phyloP scores from a whole-genome alignment of 805 yeast species.

The Candida broadrunensis region DNA sequence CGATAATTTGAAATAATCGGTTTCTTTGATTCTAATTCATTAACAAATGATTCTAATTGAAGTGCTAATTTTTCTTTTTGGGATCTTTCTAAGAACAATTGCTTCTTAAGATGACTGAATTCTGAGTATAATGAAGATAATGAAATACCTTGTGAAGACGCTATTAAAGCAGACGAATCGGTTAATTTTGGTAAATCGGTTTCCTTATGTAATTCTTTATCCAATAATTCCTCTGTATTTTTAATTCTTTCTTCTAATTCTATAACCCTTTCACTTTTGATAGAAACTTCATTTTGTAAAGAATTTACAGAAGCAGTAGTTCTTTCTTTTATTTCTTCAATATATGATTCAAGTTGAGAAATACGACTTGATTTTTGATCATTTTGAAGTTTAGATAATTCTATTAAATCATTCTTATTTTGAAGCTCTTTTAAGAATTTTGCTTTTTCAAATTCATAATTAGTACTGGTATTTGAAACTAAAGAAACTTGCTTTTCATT shows the following conservation, averaged over 20 bases:
- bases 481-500: conserved; percentile 21
- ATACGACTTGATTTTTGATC: conserved; percentile 53
- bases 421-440: conserved; percentile 33
- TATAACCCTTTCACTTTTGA: conserved; percentile 29
- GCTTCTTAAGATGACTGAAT: conserved; percentile 59
- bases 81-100: conserved; percentile 64
- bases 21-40: conserved; percentile 73
- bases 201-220: conserved; percentile 35
- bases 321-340: conserved; percentile 38
- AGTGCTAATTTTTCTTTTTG: conserved; percentile 67
- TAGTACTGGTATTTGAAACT: conserved; percentile 18
- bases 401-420: conserved; percentile 58
- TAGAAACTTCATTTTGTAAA: conserved; percentile 31
- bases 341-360: conserved; percentile 47
- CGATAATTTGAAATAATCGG: conserved; percentile 72
- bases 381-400: conserved; percentile 51
- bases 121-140: conserved; percentile 66
- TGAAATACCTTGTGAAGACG: conserved; percentile 48
- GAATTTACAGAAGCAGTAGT: conserved; percentile 33
- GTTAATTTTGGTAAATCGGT: conserved; percentile 44
- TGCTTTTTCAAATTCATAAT: conserved; percentile 46
- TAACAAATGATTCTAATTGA: conserved; percentile 68
- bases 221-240: conserved; percentile 40
- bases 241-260: conserved; percentile 33
- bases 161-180: conserved; percentile 53